These are phyloP conservation scores for Cercospora zeina DNA, from an alignment of 2,329 filamentous ascomycete genomes.

Conservation along the genomic window DNA sequence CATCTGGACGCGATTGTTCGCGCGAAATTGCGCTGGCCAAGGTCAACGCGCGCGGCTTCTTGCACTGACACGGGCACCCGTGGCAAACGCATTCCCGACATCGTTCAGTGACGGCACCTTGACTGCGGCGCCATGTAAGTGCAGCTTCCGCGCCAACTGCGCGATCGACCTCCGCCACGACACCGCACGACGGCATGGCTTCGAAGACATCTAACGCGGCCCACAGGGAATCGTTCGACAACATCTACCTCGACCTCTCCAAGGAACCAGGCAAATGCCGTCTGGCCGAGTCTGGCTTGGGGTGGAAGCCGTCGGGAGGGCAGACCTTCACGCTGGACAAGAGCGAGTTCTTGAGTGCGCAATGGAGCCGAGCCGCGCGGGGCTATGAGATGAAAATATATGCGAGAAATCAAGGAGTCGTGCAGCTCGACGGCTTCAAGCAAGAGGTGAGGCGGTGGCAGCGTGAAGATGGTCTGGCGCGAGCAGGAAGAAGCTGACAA, in stretches of 20 bases:
- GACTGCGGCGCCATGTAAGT: slow-evolving; percentile 13
- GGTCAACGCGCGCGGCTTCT: not conserved
- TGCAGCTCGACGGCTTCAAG: slow-evolving; percentile 93
- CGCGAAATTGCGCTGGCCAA: not conserved
- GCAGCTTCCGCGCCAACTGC: not conserved
- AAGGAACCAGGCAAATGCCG: slow-evolving; percentile 90
- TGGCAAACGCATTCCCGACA: slow-evolving; percentile 10
- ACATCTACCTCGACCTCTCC: slow-evolving; percentile 93
- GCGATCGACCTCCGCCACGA: not conserved
- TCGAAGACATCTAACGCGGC: slow-evolving; percentile 2
- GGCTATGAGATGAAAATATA: slow-evolving; percentile 93
- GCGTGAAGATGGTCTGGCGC: slow-evolving; percentile 17
- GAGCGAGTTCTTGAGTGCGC: slow-evolving; percentile 78
- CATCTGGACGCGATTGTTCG: not conserved
- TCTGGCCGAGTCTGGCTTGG: slow-evolving; percentile 89
- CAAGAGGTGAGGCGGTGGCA: slow-evolving; percentile 64
- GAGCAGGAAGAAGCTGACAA: slow-evolving; percentile 16
- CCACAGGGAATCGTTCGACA: slow-evolving; percentile 84
- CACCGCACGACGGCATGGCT: not conserved
- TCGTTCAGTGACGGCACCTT: not conserved
- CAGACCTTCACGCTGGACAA: slow-evolving; percentile 93
- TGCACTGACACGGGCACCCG: slow-evolving; percentile 8
- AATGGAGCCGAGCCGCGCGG: slow-evolving; percentile 91
- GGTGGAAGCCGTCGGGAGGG: slow-evolving; percentile 89
- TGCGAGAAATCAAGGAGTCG: slow-evolving; percentile 77